A percentile compares a stretch with the other conserved stretches of the same genome.
Evolutionary conservation across 768 basidiomycete genomes (phyloP).

Genomic region (Naematelia aurantialba): DNA sequence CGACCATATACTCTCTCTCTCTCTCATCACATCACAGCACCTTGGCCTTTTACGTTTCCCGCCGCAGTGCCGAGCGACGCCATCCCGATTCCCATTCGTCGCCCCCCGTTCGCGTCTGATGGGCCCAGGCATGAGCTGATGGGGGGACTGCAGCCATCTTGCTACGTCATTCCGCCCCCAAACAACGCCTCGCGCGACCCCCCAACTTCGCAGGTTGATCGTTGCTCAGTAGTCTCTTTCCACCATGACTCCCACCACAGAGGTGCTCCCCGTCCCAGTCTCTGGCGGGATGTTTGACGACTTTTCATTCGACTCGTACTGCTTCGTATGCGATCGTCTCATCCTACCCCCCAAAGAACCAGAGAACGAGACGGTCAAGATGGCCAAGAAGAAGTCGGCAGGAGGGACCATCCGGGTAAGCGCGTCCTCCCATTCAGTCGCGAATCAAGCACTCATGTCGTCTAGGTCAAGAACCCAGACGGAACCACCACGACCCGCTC

Average conservation of each 20-base stretch:
- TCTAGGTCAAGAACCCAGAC: conserved; percentile 40
- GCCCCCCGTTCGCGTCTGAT: too few species aligned
- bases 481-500: conserved; percentile 40
- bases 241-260: background rate
- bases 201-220: background rate
- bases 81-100: too few species aligned
- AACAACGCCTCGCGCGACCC: background rate
- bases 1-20: background rate
- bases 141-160: background rate
- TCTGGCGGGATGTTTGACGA: conserved; percentile 11
- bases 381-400: conserved; percentile 22
- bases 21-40: background rate
- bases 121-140: background rate
- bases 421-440: background rate
- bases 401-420: conserved; percentile 38
- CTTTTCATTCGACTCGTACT: conserved; percentile 37
- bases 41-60: background rate
- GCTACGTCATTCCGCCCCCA: background rate
- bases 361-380: conserved; percentile 9
- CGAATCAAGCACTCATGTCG: background rate
- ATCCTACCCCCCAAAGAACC: conserved; percentile 32
- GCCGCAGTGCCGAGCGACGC: background rate
- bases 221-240: background rate
- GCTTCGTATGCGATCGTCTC: conserved; percentile 40
- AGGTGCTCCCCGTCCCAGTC: background rate